Percentiles rank a stretch among this genome's conserved stretches.
Conservation (phyloP, 2,329 filamentous ascomycete genomes). For the Colletotrichum cereale region DNA sequence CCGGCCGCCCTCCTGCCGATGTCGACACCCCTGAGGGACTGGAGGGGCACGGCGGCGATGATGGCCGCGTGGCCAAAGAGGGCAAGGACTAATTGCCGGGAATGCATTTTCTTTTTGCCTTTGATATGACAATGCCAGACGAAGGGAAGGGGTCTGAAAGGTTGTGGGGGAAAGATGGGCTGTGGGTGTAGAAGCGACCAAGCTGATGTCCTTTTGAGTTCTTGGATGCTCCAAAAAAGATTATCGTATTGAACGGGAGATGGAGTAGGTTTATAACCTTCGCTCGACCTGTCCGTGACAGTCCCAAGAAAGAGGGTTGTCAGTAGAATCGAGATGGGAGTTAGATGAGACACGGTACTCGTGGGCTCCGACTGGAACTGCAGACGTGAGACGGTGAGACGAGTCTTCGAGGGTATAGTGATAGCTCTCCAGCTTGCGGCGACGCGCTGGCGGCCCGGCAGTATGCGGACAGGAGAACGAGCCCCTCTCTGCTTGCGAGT, state of each 20-base stretch:
- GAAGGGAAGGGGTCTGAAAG: slow-evolving; percentile 22
- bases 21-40: background rate
- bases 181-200: slow-evolving; percentile 23
- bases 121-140: slow-evolving; percentile 21
- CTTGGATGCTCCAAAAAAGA: slow-evolving; percentile 26
- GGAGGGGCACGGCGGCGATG: slow-evolving; percentile 18
- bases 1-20: slow-evolving; percentile 12
- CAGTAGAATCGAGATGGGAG: background rate
- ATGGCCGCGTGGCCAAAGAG: slow-evolving; percentile 31
- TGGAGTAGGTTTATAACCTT: slow-evolving; percentile 38
- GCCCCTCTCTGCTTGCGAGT: slow-evolving; percentile 3
- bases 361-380: background rate
- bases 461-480: background rate
- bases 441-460: background rate
- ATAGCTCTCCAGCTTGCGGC: background rate
- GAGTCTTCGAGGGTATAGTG: background rate
- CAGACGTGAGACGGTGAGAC: slow-evolving; percentile 27
- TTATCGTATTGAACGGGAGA: slow-evolving; percentile 18
- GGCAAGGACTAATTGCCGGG: slow-evolving; percentile 25
- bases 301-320: background rate
- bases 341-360: background rate
- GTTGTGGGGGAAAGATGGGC: slow-evolving; percentile 1
- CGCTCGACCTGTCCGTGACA: slow-evolving; percentile 11
- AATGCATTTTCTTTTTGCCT: slow-evolving; percentile 5
- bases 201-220: slow-evolving; percentile 36